Evolutionary conservation across 345 rosid species (phyloP), one percentile per base, ranked within the genome.

Genomic region (Eucalyptus albens): DNA sequence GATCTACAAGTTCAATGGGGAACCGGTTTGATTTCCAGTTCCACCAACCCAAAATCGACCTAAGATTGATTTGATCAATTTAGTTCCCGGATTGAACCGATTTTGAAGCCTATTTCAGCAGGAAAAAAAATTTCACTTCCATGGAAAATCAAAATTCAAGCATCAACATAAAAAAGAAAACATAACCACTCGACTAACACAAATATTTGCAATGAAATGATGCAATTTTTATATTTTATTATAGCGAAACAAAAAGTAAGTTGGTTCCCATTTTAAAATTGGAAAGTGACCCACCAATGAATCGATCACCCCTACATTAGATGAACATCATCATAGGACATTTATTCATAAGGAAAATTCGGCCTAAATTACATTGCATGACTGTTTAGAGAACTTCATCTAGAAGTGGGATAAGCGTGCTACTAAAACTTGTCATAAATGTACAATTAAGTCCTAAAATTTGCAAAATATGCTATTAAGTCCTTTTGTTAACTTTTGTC

Each of bases 391-490:
- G 8, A 27, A 27, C 67, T 26, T 60, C 15, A 59, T 24, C 4
- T 59, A 59, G 29, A 59, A 59, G 3, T 59, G 14, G 65, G n/a
- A 59, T 60, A 60, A 60, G 59, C 4, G 24, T 53, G 1, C 10
- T 53, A 53, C 24, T 6, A 60, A 26, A 3, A 60, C 27, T 24
- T 60, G 2, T 60, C 15, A 60, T 6, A 6, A 60, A 27, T 3
- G 67, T 60, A 27, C 4, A 27, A 60, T 27, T 60, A 6, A 26
- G 4, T 60, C 7, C 0, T 60, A 60, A 27, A 27, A 60, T 27
- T 60, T 60, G 2, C 1, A 27, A 60, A 26, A 60, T 11, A 12
- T 6, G 15, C 14, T 0, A 60, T 59, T 0, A 26, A 60, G 14
- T 60, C 4, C 2, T 60, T 60, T 26, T 27, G 15, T 26, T 24